Base-by-base conservation (phyloP, 805 yeast genomes). In the Zygoascus biomembranicola region DNA sequence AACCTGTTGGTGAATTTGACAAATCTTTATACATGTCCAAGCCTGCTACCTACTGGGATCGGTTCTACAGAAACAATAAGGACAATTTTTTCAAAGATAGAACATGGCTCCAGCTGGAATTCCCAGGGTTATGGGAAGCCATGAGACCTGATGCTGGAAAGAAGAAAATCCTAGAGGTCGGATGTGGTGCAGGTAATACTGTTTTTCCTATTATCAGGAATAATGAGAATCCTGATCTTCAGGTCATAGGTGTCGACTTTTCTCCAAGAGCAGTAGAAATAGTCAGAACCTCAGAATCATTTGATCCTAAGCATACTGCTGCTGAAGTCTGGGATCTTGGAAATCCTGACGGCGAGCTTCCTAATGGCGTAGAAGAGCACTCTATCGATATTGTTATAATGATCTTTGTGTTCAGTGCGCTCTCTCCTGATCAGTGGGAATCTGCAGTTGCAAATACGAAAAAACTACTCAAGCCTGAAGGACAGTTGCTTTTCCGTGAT, bases 111-210 rank as follows among this genome's bases (percentile, higher is more conserved):
- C 89, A 87, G 66, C 85, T 92, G 48, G 99, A 94, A 71, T 94
- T 94, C 59, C 99, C 99, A 1, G 72, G 80, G 13, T 70, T 94
- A 37, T 92, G 85, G 64, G 84, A 83, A 56, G 85, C 88, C 5
- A 88, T 96, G 2, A 80, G 81, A 57, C 77, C 79, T 23, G 85
- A 83, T 59, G 76, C 84, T 6, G 85, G 89, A n/a, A 79, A 84
- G 4, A 76, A 77, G 20, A 81, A 84, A 2, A 84, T 94, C 35
- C 76, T 94, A 52, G 99, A 94, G 69, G 85, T 94, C 47, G 99
- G 99, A 2, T 94, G 99, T 71, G 99, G 99, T 53, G 98, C 97
- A 5, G 99, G 99, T 10, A 94, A 94, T 68, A 94, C 99, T 0
- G 79, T 94, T 74, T 94, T 85, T 68, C 99, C 99, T 4, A 84